Base-by-base conservation (phyloP, 2,329 filamentous ascomycete genomes). In the Alternaria dauci region DNA sequence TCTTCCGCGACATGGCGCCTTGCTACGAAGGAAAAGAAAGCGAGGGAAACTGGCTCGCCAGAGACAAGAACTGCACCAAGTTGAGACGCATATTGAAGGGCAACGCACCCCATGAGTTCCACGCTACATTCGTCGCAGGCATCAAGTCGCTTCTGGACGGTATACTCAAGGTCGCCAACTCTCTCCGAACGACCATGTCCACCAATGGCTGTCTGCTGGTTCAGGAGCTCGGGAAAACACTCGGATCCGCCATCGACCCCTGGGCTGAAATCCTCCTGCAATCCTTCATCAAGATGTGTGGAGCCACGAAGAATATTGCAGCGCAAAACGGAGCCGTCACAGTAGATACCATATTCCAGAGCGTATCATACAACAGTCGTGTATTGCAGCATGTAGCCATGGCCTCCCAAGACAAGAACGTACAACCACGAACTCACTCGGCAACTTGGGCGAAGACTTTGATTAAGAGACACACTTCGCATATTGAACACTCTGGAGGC, bases 201-300 rank as follows among this genome's bases (percentile, higher is more conserved):
- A 94, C 93, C 63, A 93, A 95, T 71, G 93, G 90, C 9, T 96
- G 93, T 74, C 87, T 87, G 65, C 81, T 96, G 48, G 84, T 97
- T 30, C 94, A 97, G 75, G 94, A 98, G 65, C 83, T 97, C 28
- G 93, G 93, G 18, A 87, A 85, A 67, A 88, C 86, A 8, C 88
- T 92, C 46, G 93, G 93, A 0, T 85, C 92, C 1, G 90, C 86
- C 41, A 88, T 97, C 71, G 94, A 98, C 72, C 87, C 90, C 11
- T 91, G 96, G 88, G 90, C 95, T 8, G 94, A 98, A 79, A 87
- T 97, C 52, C 84, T 97, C 23, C 87, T 98, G 80, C 93, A 97
- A 73, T 90, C 88, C 28, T 88, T 97, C 70, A 88, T 98, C 81
- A 97, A 97, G 79, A 87, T 97, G 65, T 94, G 91, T 67, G 92